Percentiles rank a stretch among this genome's conserved stretches.
Conservation (phyloP, 2,329 filamentous ascomycete species). For the Cladophialophora exuberans region DNA sequence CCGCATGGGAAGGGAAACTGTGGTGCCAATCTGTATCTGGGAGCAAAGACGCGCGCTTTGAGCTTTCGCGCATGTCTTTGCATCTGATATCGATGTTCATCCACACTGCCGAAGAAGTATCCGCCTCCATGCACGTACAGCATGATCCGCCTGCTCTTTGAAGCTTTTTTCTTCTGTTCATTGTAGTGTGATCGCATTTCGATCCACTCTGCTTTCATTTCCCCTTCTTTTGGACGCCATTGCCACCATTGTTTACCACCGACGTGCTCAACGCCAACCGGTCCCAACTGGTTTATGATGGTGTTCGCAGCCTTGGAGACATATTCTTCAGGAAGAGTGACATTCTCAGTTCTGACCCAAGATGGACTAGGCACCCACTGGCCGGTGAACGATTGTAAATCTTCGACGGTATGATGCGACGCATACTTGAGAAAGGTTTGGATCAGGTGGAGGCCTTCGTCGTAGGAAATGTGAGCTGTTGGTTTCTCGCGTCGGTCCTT, state of each 20-base stretch:
- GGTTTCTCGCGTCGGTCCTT: slow-evolving; percentile 76
- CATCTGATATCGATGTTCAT: slow-evolving; percentile 97
- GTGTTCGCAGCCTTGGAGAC: slow-evolving; percentile 68
- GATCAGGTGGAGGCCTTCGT: slow-evolving; percentile 86
- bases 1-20: slow-evolving; percentile 97
- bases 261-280: slow-evolving; percentile 71
- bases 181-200: slow-evolving; percentile 87
- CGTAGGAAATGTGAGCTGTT: slow-evolving; percentile 88
- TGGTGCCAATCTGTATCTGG: slow-evolving; percentile 83
- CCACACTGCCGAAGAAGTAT: slow-evolving; percentile 93
- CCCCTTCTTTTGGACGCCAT: slow-evolving; percentile 71
- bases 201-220: slow-evolving; percentile 87
- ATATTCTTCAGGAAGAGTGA: slow-evolving; percentile 66
- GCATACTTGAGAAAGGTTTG: slow-evolving; percentile 83
- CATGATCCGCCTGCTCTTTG: slow-evolving; percentile 75
- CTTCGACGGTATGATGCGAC: slow-evolving; percentile 88
- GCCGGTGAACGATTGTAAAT: slow-evolving; percentile 85
- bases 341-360: slow-evolving; percentile 80
- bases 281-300: slow-evolving; percentile 74
- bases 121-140: slow-evolving; percentile 93
- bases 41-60: slow-evolving; percentile 84
- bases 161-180: slow-evolving; percentile 65
- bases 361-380: slow-evolving; percentile 89
- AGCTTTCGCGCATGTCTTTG: slow-evolving; percentile 94
- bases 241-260: slow-evolving; percentile 89